These are phyloP conservation scores for Mortierella alpina DNA, from an alignment of 192 early-diverging fungal species.

Conservation along the genomic window DNA sequence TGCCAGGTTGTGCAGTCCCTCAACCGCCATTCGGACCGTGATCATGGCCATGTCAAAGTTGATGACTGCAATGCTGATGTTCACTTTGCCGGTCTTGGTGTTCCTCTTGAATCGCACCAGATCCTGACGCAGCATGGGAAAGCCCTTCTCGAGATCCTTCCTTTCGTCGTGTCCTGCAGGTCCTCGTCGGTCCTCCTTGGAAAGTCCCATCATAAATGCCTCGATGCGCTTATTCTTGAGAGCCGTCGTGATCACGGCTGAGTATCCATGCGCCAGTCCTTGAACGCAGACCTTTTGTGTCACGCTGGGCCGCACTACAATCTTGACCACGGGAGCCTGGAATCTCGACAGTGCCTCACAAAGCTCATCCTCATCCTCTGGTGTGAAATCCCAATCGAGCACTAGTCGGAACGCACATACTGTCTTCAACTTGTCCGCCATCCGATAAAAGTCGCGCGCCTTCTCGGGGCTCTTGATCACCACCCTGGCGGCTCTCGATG, in stretches of 20 bases:
- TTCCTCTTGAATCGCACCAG: slow-evolving; percentile 18
- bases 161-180: slow-evolving; percentile 4
- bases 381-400: slow-evolving; percentile 39
- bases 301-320: slow-evolving; percentile 1
- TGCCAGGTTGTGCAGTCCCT: slow-evolving; percentile 24
- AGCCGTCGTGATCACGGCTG: slow-evolving; percentile 11
- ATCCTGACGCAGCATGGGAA: too few relatives aligned
- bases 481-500: slow-evolving; percentile 10
- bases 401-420: slow-evolving; percentile 13
- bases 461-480: slow-evolving; percentile 14
- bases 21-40: slow-evolving; percentile 1
- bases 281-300: background rate
- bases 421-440: slow-evolving; percentile 25
- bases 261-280: slow-evolving; percentile 20
- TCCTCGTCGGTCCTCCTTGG: slow-evolving; percentile 2
- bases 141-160: background rate
- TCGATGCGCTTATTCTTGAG: slow-evolving; percentile 29
- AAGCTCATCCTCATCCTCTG: slow-evolving; percentile 29
- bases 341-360: slow-evolving; percentile 10
- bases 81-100: background rate
- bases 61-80: slow-evolving; percentile 6
- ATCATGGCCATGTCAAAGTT: slow-evolving; percentile 14
- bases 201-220: slow-evolving; percentile 22
- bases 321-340: slow-evolving; percentile 11
- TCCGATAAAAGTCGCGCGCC: slow-evolving; percentile 9